Evolutionary conservation across 1,139 yeast genomes (phyloP), one percentile per base, ranked within the genome.

Genomic region (Magnusiomyces tetraspermus): DNA sequence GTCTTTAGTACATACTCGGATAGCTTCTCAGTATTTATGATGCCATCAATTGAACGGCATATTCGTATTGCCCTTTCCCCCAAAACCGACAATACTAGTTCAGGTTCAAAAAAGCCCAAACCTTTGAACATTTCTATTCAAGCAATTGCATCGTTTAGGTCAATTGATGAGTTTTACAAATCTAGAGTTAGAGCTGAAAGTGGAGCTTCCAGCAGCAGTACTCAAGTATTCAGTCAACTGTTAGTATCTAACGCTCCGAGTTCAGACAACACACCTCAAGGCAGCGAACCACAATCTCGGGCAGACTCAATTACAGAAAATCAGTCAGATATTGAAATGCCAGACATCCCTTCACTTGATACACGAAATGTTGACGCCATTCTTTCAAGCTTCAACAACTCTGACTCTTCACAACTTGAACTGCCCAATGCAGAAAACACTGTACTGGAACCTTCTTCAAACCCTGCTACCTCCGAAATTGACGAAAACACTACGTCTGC

Each of bases 141-240:
- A 65, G 95, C 95, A 0, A 83, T 89, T 60, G 95, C 96, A 0
- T 85, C 96, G 0, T 83, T 88, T 63, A 78, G 77, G 55, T 79
- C 90, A 1, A 75, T 90, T 43, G 83, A 80, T 51, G 77, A 80
- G 1, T 88, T 86, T 61, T 58, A 62, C 58, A 59, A 59, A 33
- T 56, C 61, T 41, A 63, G 62, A 50, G 53, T 47, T 15, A n/a
- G 15, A 26, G 23, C 44, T 6, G 49, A 38, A 37, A 37, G 17
- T 22, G 26, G 61, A 15, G 59, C 59, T 5, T 48, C 60, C 23
- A 51, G 54, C 17, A 26, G 37, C 10, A 17, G 49, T 11, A 46
- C 10, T 11, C 22, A 24, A 5, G 23, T 37, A 2, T 46, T 46
- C 23, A 46, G 43, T 11, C 43, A 46, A 36, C 15, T 46, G 3